Evolutionary conservation across 1,284 basidiomycete genomes (phyloP), one percentile per base, ranked within the genome.

Genomic region (Boletus hoseneyae): DNA sequence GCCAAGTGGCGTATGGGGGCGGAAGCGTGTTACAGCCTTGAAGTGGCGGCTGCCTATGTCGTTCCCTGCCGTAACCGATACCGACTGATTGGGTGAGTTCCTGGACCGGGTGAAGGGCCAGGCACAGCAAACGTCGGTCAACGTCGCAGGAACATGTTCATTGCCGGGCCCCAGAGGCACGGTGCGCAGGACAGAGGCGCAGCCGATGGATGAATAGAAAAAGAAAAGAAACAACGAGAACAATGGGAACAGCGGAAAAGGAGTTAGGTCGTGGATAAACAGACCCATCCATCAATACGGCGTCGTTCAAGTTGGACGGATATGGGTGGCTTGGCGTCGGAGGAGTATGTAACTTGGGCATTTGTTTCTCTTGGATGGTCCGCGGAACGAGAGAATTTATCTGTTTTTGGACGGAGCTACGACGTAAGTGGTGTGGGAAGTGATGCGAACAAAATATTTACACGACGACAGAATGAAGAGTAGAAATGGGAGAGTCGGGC

Each of bases 121-220:
- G 16, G 36, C 59, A 64, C 57, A 57, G 59, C 59, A 51, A 48
- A 29, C 34, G 19, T 47, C 37, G 36, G 60, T 35, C 42, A 7
- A 35, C 18, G 32, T 25, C 8, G 48, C 33, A 36, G 46, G 34
- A 12, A 54, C 18, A 6, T 12, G 12, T 33, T 33, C 29, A 35
- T 37, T 42, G 29, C 36, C 16, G 42, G 33, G 29, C 13, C 21
- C 4, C 25, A 41, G 9, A 48, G 46, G 46, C 23, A 32, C 42
- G 4, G 25, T 47, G 47, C 47, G 54, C 47, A 48, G 45, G 44
- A 33, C 35, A 15, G 48, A 27, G 32, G 52, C 47, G 42, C 39
- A 8, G 48, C 8, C 25, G 9, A 42, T 4, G 16, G 33, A 32
- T 6, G 7, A 40, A 11, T 19, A 25, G 21, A 43, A 23, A 37